phyloP scores from a whole-genome alignment of 441 rosid species.

The Corymbia calophylla region DNA sequence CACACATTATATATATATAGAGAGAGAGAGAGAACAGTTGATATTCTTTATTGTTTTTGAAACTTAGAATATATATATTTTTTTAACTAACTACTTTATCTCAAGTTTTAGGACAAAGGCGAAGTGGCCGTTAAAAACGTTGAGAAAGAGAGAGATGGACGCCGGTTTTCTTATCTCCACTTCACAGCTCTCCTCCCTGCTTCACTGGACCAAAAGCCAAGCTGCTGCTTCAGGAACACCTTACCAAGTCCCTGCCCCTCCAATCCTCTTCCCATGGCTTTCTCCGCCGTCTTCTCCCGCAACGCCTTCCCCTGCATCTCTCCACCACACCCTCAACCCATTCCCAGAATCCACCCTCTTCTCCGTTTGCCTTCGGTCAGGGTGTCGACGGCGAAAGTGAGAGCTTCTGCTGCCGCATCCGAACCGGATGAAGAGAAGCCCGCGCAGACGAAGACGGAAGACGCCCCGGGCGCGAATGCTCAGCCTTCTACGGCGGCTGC shows the following conservation, averaged over 20 bases:
- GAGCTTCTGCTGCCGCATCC: constrained; percentile 25
- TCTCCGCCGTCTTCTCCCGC: constrained; percentile 35
- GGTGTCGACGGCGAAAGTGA: not conserved
- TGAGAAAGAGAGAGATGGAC: not conserved
- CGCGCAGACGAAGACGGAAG: constrained; percentile 24
- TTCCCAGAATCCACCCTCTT: constrained; percentile 10
- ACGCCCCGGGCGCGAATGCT: constrained; percentile 16
- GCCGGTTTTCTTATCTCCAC: not conserved
- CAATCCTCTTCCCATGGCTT: constrained; percentile 38
- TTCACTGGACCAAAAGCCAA: not conserved
- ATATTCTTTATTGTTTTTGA: not conserved
- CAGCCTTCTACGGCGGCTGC: constrained; percentile 28
- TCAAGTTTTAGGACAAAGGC: not conserved
- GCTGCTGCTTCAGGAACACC: not conserved
- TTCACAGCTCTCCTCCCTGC: not conserved
- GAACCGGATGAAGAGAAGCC: constrained; percentile 37
- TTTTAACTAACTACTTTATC: not conserved
- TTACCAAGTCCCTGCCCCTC: not conserved
- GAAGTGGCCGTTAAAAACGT: not conserved
- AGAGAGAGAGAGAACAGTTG: not conserved
- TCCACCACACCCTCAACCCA: not conserved
- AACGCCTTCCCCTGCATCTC: constrained; percentile 18
- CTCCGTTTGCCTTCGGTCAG: constrained; percentile 7
- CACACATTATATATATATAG: not conserved
- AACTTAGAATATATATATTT: not conserved